Base-by-base conservation (phyloP, 2,329 filamentous ascomycete genomes). In the Camillea tinctor region DNA sequence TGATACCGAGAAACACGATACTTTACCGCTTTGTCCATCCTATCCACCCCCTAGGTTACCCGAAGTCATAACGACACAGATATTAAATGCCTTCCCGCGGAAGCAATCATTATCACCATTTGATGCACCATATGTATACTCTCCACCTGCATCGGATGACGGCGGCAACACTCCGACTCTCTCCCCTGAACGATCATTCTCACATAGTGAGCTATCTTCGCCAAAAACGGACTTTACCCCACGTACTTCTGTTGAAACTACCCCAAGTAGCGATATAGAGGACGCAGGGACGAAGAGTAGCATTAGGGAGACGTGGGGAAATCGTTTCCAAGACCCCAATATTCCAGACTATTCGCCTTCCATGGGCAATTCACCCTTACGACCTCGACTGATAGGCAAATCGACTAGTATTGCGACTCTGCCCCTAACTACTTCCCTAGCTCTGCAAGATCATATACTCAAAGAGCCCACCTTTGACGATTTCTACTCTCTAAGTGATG, bases 401-500 rank as follows among this genome's bases (percentile, higher is more conserved):
- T 68, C 71, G 19, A 58, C 64, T 7, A 72, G 73, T 50, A 62
- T 64, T 23, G 63, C 64, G 17, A 69, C 72, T 1, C 64, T 70
- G 1, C 75, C 74, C 9, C 59, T 61, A n/a, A 50, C 67, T 8
- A 62, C 61, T n/a, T 57, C 50, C 62, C 64, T 36, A 63, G 65
- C 53, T 40, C 58, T 54, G 71, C 66, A 69, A 24, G 75, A 74
- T 57, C 69, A 73, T 1, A 74, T 77, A 1, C 75, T 85, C 3
- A 74, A 75, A 52, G 83, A 85, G 65, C 83, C 83, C 5, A 79
- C 79, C 44, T 72, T 85, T 21, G 76, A 78, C 19, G 84, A 86
- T 48, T 85, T 86, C 55, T 74, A 84, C 56, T 75, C 77, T 20
- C 74, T 86, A 5, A 81, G 78, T 59, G 84, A 86, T 60, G 83